Evolutionary conservation across 805 yeast genomes (phyloP).

Genomic region (Metschnikowia kunwiensis): DNA sequence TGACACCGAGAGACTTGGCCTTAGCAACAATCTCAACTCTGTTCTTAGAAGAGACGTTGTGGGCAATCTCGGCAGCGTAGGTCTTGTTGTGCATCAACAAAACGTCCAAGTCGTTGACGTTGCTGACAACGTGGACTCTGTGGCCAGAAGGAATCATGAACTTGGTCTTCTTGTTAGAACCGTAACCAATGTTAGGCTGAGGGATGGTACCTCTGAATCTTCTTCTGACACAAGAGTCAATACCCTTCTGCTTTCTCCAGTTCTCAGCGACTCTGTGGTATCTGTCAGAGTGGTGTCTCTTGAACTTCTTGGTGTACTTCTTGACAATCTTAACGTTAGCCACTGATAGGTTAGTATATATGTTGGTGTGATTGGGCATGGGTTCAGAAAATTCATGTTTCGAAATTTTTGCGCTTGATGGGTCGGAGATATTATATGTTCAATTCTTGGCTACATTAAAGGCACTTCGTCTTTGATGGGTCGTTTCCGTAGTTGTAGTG

Average conservation of each 20-base stretch:
- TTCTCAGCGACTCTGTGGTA: conserved; percentile 96
- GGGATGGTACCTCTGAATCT: conserved; percentile 99
- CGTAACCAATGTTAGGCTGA: conserved; percentile 99
- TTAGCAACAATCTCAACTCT: conserved; percentile 93
- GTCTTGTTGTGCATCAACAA: conserved; percentile 96
- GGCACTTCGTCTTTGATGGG: no score
- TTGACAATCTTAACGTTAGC: conserved; percentile 99
- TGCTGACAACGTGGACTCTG: conserved; percentile 93
- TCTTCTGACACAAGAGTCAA: conserved; percentile 99
- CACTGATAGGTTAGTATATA: conserved; percentile 52
- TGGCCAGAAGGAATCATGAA: conserved; percentile 96
- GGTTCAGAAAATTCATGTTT: no score
- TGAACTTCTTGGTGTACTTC: conserved; percentile 98
- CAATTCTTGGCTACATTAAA: no score
- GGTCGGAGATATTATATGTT: no score
- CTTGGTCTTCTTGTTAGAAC: conserved; percentile 98
- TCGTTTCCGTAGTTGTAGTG: no score
- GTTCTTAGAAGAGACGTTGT: conserved; percentile 97
- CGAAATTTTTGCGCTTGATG: no score
- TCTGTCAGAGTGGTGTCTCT: conserved; percentile 99
- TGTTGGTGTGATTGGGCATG: no score
- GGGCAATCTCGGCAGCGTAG: conserved; percentile 99
- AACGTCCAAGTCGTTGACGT: conserved; percentile 90
- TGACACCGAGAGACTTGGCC: conserved; percentile 97
- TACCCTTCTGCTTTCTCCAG: conserved; percentile 99